Evolutionary conservation across 192 early-diverging fungal genomes (phyloP).

Genomic region (Linnemannia hyalina): DNA sequence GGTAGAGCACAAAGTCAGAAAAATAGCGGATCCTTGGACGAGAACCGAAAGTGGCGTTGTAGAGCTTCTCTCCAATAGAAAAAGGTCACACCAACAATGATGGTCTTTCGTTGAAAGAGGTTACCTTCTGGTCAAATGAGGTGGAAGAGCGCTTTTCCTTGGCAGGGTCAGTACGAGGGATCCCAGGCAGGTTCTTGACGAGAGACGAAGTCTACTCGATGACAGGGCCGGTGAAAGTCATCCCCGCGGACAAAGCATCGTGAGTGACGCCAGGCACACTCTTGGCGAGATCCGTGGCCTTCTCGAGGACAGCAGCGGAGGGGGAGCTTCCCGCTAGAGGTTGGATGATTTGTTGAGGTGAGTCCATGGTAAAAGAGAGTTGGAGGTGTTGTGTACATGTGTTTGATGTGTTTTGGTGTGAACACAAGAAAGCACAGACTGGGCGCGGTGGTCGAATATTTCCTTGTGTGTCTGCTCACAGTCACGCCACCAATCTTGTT

Average conservation of each 20-base stretch:
- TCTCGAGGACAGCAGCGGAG: neutral
- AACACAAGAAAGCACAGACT: neutral
- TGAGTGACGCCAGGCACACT: neutral
- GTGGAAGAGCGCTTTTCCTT: too few species aligned
- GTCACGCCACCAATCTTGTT: neutral
- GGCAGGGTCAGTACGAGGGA: too few species aligned
- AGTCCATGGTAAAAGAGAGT: neutral
- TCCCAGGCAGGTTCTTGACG: too few species aligned
- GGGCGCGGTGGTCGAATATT: neutral
- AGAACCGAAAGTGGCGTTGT: neutral
- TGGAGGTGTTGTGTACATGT: neutral
- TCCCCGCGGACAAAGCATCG: too few species aligned
- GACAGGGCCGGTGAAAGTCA: too few species aligned
- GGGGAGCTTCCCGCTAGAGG: neutral
- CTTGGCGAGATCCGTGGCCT: neutral
- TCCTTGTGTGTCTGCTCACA: neutral
- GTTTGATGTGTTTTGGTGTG: neutral
- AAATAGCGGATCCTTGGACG: neutral
- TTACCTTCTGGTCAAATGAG: too few species aligned
- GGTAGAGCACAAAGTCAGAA: conserved; percentile 27
- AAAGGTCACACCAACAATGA: too few species aligned
- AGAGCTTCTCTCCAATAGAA: too few species aligned
- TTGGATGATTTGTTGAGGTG: neutral
- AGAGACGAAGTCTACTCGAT: too few species aligned
- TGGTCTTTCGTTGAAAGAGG: too few species aligned